These are phyloP conservation scores for Neofusicoccum laricinum DNA, from an alignment of 2,329 filamentous ascomycete genomes.

Conservation along the genomic window DNA sequence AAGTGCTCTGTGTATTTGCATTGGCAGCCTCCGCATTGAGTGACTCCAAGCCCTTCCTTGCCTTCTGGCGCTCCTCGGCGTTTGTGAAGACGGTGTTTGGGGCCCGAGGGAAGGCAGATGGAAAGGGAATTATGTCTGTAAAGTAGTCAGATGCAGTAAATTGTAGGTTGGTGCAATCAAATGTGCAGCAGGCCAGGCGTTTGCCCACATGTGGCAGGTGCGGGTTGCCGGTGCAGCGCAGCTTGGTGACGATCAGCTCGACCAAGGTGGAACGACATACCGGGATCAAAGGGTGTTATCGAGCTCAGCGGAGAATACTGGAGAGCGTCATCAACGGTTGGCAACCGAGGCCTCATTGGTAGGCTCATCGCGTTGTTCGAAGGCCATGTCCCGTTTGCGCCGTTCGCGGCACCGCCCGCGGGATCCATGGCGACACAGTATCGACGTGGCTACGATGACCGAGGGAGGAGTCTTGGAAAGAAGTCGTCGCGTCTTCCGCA, in stretches of 20 bases:
- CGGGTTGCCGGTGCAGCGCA: neutral
- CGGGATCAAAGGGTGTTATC: slow-evolving; percentile 73
- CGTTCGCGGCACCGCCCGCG: slow-evolving; percentile 13
- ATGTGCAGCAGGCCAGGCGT: slow-evolving; percentile 10
- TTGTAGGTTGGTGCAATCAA: slow-evolving; percentile 6
- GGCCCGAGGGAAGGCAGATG: slow-evolving; percentile 40
- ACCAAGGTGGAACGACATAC: slow-evolving; percentile 44
- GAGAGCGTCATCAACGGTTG: slow-evolving; percentile 68
- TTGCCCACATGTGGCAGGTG: neutral
- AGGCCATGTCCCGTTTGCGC: slow-evolving; percentile 30
- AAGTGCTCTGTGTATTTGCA: slow-evolving; percentile 55
- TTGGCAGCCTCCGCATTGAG: slow-evolving; percentile 68
- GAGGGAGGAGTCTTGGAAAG: neutral
- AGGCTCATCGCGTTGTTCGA: slow-evolving; percentile 25
- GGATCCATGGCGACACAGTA: slow-evolving; percentile 9
- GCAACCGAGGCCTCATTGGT: slow-evolving; percentile 37
- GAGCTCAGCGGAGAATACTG: slow-evolving; percentile 82
- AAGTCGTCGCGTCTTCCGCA: neutral
- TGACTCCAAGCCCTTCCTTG: slow-evolving; percentile 57
- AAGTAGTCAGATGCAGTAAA: slow-evolving; percentile 17
- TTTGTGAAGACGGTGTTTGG: slow-evolving; percentile 36
- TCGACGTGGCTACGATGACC: slow-evolving; percentile 4
- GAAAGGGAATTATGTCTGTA: slow-evolving; percentile 46
- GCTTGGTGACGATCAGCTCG: neutral
- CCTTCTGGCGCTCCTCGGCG: slow-evolving; percentile 47